Evolutionary conservation across 441 rosid species (phyloP), one percentile per base, ranked within the genome.

Genomic region (Erodium moschatum): DNA sequence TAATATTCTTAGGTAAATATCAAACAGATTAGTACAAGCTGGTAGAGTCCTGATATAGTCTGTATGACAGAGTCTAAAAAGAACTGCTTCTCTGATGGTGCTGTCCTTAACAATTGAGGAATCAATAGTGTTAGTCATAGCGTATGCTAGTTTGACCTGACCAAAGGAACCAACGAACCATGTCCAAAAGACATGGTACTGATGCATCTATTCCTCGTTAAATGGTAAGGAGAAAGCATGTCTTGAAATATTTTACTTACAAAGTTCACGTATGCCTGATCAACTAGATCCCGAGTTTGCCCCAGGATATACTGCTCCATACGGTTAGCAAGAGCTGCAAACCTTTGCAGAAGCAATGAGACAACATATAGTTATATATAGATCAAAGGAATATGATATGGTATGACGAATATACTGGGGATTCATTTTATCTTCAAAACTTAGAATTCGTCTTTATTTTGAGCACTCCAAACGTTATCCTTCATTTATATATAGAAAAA

Each of bases 281-380:
- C 99, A 83, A 91, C 97, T 81, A 94, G 80, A 81, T 91, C 97
- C 85, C 97, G 86, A 35, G 99, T 91, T 79, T 94, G 96, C 31
- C 97, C 99, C 74, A 86, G 97, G 75, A 94, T 91, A 84, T 91
- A 94, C 80, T 91, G 99, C 81, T 94, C 99, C 97, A 94, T 94
- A 38, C 97, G 97, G 68, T 97, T 90, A 64, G 99, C 99, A 68
- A 92, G 95, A 71, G 94, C 87, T 71, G 98, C 91, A 81, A 95
- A 95, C 78, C 97, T 95, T 67, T 31, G 58, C 44, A 84, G 13
- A 73, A 65, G 16, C 20, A 71, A 52, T n/a, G 15, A 40, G 11
- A 40, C 46, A 0, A 40, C 9, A 40, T 40, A 40, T 40, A 40
- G 46, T 40, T 40, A 40, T 1, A 40, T 40, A 40, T 40, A 40